Evolutionary conservation across 192 early-diverging fungal genomes (phyloP).

Genomic region (Neocallimastix lanati): DNA sequence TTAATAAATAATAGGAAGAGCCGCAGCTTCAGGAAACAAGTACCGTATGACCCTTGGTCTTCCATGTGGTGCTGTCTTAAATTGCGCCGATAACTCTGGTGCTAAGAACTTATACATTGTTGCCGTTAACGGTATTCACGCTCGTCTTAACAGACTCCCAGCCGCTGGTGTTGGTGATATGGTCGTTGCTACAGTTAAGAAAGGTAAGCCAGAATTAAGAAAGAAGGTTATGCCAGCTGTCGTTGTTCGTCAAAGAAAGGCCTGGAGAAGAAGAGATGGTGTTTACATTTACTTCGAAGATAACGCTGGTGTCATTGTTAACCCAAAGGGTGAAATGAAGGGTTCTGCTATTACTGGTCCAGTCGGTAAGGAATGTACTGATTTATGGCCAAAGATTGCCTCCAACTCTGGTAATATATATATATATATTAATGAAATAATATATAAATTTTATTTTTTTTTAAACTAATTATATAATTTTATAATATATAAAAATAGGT

Average conservation of each 20-base stretch:
- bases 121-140: constrained; percentile 87
- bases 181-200: constrained; percentile 98
- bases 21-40: constrained; percentile 61
- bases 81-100: constrained; percentile 99
- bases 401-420: constrained; percentile 43
- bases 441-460: too few species aligned
- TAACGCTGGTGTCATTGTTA: constrained; percentile 99
- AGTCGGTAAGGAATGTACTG: constrained; percentile 99
- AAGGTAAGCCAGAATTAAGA: constrained; percentile 99
- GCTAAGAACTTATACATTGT: constrained; percentile 99
- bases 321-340: constrained; percentile 99
- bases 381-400: constrained; percentile 99
- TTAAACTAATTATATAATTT: too few species aligned
- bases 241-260: constrained; percentile 96
- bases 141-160: constrained; percentile 90
- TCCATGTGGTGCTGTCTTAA: constrained; percentile 88
- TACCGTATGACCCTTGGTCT: constrained; percentile 99
- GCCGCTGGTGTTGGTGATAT: constrained; percentile 98
- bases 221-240: constrained; percentile 99
- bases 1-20: neutral
- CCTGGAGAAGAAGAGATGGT: constrained; percentile 97
- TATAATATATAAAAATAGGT: neutral
- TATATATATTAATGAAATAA: neutral
- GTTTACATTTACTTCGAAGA: constrained; percentile 99
- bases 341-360: constrained; percentile 99